These are phyloP conservation scores for Excoecaria cochinchinensis DNA, from an alignment of 345 rosid species.

Conservation along the genomic window DNA sequence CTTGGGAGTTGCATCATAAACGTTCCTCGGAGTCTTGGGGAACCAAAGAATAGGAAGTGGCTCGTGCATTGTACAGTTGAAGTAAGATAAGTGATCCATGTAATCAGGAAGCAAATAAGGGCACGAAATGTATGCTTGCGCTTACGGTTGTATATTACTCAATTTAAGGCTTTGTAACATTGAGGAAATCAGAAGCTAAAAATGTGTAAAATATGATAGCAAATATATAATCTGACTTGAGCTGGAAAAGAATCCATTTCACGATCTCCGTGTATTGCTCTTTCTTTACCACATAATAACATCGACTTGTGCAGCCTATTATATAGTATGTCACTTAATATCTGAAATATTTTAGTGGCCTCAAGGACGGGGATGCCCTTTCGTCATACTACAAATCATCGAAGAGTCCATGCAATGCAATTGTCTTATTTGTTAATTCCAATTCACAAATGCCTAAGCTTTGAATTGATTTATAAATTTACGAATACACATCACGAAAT, in stretches of 20 bases:
- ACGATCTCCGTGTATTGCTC: not conserved
- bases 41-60: constrained; percentile 15
- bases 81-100: constrained; percentile 9
- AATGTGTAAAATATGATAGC: constrained; percentile 18
- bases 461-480: not conserved
- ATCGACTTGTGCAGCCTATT: no score
- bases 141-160: constrained; percentile 31
- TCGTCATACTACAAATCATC: no score
- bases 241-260: not conserved
- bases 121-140: constrained; percentile 11
- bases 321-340: no score
- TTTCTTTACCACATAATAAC: not conserved
- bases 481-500: not conserved
- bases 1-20: constrained; percentile 3
- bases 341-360: no score
- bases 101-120: constrained; percentile 23
- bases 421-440: not conserved
- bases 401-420: no score
- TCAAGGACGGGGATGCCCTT: no score
- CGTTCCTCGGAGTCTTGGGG: constrained; percentile 16
- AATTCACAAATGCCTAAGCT: not conserved
- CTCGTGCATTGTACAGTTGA: constrained; percentile 33
- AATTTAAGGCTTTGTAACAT: constrained; percentile 4
- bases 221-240: not conserved
- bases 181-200: not conserved